Base-by-base conservation (phyloP, 2,329 filamentous ascomycete genomes). In the Pyricularia grisea region DNA sequence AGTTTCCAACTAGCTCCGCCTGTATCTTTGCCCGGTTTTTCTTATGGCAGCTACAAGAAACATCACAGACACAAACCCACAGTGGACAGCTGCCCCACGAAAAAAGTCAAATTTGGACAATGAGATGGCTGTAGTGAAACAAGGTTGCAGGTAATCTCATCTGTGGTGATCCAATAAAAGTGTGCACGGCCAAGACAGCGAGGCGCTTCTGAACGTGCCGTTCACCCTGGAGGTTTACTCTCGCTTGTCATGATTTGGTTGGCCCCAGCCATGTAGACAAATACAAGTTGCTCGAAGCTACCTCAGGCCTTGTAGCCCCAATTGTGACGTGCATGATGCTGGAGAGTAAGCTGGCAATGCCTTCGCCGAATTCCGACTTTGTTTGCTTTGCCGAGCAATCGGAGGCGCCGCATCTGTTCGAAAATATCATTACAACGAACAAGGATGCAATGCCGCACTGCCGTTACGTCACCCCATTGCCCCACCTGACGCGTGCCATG, bases 401-500 rank as follows among this genome's bases (percentile, higher is more conserved):
- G 12, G 60, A 63, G 12, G 60, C 27, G 60, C 60, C 25, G 10
- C 12, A 30, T 63, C 60, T 20, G 42, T n/a, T 63, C 60, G 23
- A 23, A 63, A 63, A 63, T 28, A 63, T 63, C 17, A 7, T 63
- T 63, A n/a, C n/a, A 28, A 20, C 25, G 12, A 28, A 17, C 25
- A 27, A 14, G 58, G 58, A 9, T 61, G 36, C 12, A 50, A 20
- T 28, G 23, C 27, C 60, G 60, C 25, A 27, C 28, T 23, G 12
- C 64, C 30, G 64, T 65, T 68, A 68, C 68, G 68, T 68, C 68
- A 68, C 63, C 23, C 27, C 30, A 20, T 66, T 5, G 17, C n/a
- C n/a, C 20, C 20, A 33, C 65, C 64, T 67, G 58, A 67, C 65
- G 68, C 67, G 25, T 27, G 58, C 65, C 58, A 69, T 69, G 68